phyloP scores from a whole-genome alignment of 2,329 filamentous ascomycete species.

The Hypoxylon sp. region DNA sequence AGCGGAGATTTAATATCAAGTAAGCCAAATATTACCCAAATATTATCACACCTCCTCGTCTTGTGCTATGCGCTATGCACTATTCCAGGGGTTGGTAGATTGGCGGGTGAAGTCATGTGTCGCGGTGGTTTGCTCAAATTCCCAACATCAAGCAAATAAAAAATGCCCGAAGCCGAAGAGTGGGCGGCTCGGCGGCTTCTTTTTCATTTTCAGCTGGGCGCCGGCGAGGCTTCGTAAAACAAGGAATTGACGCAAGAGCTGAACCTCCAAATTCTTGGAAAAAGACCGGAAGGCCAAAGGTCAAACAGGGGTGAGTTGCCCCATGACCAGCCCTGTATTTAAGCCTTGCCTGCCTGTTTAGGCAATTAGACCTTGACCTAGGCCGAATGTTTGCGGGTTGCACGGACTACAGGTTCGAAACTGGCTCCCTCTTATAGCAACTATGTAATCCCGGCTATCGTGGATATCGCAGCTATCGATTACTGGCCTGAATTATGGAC shows the following conservation, averaged over 20 bases:
- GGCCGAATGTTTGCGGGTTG: constrained; percentile 37
- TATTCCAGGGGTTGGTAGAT: not conserved
- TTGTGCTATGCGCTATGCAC: constrained; percentile 12
- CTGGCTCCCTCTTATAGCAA: not conserved
- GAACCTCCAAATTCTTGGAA: constrained; percentile 22
- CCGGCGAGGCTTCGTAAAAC: constrained; percentile 35
- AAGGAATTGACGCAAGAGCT: constrained; percentile 33
- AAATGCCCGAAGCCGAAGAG: constrained; percentile 38
- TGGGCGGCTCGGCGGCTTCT: constrained; percentile 28
- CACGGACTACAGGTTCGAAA: constrained; percentile 13
- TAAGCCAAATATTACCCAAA: constrained; percentile 28
- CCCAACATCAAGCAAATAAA: constrained; percentile 30
- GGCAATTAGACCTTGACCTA: constrained; percentile 25
- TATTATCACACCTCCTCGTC: constrained; percentile 22
- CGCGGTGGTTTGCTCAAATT: constrained; percentile 24
- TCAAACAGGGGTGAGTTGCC: constrained; percentile 19
- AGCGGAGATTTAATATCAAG: constrained; percentile 20
- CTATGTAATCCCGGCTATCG: not conserved
- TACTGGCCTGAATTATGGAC: constrained; percentile 21
- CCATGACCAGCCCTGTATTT: constrained; percentile 25
- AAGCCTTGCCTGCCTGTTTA: constrained; percentile 35
- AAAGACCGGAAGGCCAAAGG: constrained; percentile 8
- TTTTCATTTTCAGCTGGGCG: constrained; percentile 41
- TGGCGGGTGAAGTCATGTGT: not conserved
- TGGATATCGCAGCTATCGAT: constrained; percentile 4